Conservation (phyloP, 805 yeast genomes). For the Grigorovia transvaalensis region DNA sequence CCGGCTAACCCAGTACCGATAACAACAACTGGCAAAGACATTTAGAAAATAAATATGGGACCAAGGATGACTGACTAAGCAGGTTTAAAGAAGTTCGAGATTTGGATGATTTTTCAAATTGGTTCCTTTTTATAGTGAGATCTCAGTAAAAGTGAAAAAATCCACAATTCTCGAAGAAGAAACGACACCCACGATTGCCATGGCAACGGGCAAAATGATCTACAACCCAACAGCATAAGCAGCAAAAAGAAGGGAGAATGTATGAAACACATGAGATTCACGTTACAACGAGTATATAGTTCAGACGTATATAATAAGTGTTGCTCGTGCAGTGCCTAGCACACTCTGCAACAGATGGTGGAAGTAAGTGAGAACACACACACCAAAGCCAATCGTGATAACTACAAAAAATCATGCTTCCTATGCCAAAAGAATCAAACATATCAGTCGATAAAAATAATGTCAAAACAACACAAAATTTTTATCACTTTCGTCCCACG, state of each 20-base stretch:
- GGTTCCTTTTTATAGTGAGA: neutral
- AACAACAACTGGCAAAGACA: conserved; percentile 30
- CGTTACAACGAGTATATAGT: neutral
- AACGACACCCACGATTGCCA: neutral
- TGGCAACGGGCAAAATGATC: neutral
- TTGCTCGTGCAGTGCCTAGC: neutral
- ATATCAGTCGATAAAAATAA: conserved; percentile 19
- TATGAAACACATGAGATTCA: neutral
- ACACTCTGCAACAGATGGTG: neutral
- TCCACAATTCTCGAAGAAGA: neutral
- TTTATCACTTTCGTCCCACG: conserved; percentile 27
- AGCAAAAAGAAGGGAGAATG: neutral
- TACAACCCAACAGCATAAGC: neutral
- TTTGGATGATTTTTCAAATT: neutral
- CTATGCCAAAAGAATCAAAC: conserved; percentile 26
- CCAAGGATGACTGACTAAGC: neutral
- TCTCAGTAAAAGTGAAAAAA: neutral
- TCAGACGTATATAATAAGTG: too few relatives aligned
- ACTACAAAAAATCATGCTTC: neutral
- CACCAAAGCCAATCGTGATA: neutral
- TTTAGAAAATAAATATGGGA: neutral
- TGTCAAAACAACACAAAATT: neutral
- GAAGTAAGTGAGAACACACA: neutral
- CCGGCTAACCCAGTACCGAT: conserved; percentile 54
- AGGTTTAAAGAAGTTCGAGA: neutral